Conservation (phyloP, 2,329 filamentous ascomycete species). For the Colletotrichum sp. region DNA sequence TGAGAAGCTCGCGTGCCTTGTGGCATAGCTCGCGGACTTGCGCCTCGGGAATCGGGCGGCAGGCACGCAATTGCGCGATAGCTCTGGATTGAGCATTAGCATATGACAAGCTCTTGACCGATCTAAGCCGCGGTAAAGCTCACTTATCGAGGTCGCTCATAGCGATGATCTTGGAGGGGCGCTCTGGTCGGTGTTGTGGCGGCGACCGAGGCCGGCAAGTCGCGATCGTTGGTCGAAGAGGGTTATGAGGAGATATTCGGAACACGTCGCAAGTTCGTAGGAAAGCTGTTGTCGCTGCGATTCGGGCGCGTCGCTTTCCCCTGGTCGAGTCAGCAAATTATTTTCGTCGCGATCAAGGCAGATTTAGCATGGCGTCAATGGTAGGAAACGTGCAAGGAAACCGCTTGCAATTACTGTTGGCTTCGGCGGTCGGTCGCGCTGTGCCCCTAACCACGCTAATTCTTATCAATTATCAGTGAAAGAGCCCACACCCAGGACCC, state of each 20-base stretch:
- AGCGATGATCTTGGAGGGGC: conserved; percentile 22
- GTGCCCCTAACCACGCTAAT: conserved; percentile 3
- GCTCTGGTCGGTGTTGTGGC: conserved; percentile 1
- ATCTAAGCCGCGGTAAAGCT: conserved; percentile 21
- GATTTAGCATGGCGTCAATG: conserved; percentile 15
- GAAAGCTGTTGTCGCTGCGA: neutral
- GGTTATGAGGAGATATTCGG: neutral
- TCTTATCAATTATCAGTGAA: conserved; percentile 2
- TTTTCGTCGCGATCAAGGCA: conserved; percentile 10
- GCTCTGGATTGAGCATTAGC: conserved; percentile 61
- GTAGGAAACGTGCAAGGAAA: conserved; percentile 7
- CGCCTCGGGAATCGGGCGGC: conserved; percentile 91
- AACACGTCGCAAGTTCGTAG: neutral
- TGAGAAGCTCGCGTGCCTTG: conserved; percentile 93
- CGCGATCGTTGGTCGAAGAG: neutral
- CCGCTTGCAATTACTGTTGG: neutral
- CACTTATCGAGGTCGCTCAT: conserved; percentile 98
- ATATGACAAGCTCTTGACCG: neutral
- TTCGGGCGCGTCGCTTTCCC: neutral
- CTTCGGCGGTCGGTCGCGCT: neutral
- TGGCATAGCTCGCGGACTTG: conserved; percentile 97
- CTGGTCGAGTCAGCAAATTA: neutral
- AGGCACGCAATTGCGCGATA: conserved; percentile 93
- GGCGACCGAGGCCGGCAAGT: neutral
- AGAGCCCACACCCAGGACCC: neutral